Evolutionary conservation across 139 green algal species (phyloP).

Genomic region (Pycnococcus provasolii): DNA sequence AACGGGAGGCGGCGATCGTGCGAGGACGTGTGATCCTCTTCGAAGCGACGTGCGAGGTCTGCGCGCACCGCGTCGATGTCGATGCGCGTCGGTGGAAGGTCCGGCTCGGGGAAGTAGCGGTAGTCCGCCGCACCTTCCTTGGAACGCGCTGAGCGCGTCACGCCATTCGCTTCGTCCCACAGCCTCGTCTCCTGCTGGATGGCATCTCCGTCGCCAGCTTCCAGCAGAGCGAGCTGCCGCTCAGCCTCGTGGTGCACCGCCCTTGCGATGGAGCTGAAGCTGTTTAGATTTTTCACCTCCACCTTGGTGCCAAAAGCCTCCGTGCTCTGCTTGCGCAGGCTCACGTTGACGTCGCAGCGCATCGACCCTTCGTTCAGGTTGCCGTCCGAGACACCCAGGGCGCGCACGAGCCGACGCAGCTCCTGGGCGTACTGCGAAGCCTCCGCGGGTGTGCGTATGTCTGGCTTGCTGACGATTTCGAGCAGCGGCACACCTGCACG

Average conservation of each 20-base stretch:
- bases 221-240: conserved; percentile 58
- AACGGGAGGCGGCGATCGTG: no score
- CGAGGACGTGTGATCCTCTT: no score
- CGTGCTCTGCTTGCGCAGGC: conserved; percentile 31
- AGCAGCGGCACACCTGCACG: conserved; percentile 81
- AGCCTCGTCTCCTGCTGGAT: conserved; percentile 88
- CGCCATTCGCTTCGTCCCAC: conserved; percentile 65
- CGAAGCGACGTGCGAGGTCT: no score
- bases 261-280: conserved; percentile 84
- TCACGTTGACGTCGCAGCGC: conserved; percentile 89
- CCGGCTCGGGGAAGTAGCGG: conserved; percentile 94
- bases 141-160: conserved; percentile 8
- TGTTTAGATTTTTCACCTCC: conserved; percentile 99
- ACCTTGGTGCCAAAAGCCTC: conserved; percentile 78
- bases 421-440: conserved; percentile 83
- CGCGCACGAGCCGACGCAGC: conserved; percentile 74
- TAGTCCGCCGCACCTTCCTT: conserved; percentile 97
- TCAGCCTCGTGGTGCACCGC: conserved; percentile 88
- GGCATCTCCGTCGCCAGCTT: conserved; percentile 47
- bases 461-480: conserved; percentile 90
- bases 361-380: conserved; percentile 74
- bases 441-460: conserved; percentile 77
- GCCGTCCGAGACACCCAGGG: conserved; percentile 71
- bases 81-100: conserved; percentile 59
- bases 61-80: not conserved